Base-by-base conservation (phyloP, 768 basidiomycete genomes). In the Kwoniella bestiolae region DNA sequence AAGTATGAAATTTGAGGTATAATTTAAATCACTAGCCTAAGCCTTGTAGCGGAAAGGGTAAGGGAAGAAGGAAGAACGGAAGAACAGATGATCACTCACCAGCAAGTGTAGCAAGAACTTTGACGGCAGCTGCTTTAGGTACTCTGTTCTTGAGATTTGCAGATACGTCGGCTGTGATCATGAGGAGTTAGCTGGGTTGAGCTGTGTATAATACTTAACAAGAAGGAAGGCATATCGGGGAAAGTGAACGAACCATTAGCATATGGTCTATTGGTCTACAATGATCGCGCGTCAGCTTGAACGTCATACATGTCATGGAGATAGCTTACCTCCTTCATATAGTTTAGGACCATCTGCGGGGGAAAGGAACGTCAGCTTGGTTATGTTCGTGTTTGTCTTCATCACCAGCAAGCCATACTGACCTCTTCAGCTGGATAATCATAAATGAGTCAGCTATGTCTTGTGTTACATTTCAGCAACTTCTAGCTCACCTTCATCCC, bases 71-170 rank as follows among this genome's bases (percentile, higher is more conserved):
- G 29, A 52, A 52, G 25, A 52, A 23, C 51, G 55, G 5, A n/a
- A 18, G 18, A 41, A 34, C 9, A 45, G 34, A n/a, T n/a, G n/a
- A n/a, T 34, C 38, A 65, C 75, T 65, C n/a, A 80, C 79, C 79
- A 7, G 94, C 89, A 18, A 95, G 85, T 0, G 87, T 82, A 2
- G 86, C 82, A 14, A 95, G 84, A 50, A 94, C 90, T 82, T 95
- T 96, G 76, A 92, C 91, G 0, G 89, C 88, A 2, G 88, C 84
- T 1, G 91, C 82, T 78, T 96, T 96, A 6, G 91, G 88, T 4
- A 95, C 88, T 9, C 89, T 89, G 56, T 91, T 91, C 80, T 94
- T 94, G 31, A 96, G 83, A 81, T 96, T 96, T 9, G 92, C 91
- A 16, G 90, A 86, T 5, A 95, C 88, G 78, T 96, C 93, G 35